Base-by-base conservation (phyloP, 495 filamentous ascomycete species). In the Penicillium crystallinum region DNA sequence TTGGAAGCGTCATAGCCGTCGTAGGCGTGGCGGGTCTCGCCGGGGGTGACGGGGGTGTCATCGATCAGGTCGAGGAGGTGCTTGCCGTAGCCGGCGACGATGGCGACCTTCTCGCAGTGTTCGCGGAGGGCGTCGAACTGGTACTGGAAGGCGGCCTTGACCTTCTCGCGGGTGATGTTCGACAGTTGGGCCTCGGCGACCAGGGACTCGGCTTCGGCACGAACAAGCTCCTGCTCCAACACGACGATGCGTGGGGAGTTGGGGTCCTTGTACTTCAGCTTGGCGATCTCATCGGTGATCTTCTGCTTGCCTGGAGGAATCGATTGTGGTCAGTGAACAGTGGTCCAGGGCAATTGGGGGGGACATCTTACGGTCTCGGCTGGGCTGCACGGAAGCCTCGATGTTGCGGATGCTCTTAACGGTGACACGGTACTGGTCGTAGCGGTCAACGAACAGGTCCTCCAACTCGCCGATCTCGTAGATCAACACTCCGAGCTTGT, bases 371-470 rank as follows among this genome's bases (percentile, higher is more conserved):
- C 93, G 87, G 74, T 98, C 93, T 71, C 93, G 82, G 79, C 91
- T 96, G 45, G 93, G 93, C 75, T 98, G 93, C 40, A 98, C 93
- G 23, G 91, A 96, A 43, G 92, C 90, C 70, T 98, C 93, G 56
- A 98, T 98, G 71, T 98, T 97, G 56, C 93, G 85, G 64, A 98
- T 95, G 72, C 90, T 95, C 86, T 98, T 98, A 68, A 98, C 93
- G 34, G 93, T 98, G 50, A 98, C 89, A 68, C 93, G 89, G 74
- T 97, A 98, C 72, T 98, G 93, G 69, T 98, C 93, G 69, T 98
- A 98, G 53, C 91, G 87, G 75, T 98, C 93, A 65, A 98, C 91
- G 61, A 91, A 97, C 57, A 96, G 86, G 63, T 98, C 93, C 72
- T 98, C 93, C 40, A 98, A 84, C 75, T 98, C 95, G 65, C 92